Base-by-base conservation (phyloP, 257 asterid genomes). In the Gentiana straminea region DNA sequence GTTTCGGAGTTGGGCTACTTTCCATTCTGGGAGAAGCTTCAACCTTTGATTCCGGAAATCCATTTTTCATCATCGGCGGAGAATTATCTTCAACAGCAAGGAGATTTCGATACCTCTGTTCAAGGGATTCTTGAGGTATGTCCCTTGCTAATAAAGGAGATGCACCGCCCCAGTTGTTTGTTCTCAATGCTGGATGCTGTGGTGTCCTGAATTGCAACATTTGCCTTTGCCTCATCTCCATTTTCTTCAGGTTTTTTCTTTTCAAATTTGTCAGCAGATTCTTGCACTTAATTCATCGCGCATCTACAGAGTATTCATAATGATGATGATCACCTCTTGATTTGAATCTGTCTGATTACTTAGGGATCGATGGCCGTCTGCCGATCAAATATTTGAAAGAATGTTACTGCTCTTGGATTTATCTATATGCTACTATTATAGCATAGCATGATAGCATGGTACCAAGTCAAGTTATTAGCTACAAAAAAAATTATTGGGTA, bases 161-260 rank as follows among this genome's bases (percentile, higher is more conserved):
- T 0, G 89, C 75, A 3, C 95, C 95, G 15, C 95, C 95, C 95
- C 95, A 84, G 9, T 70, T 78, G 66, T 86, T 84, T 15, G 74
- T 76, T 43, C 91, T 83, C 2, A 52, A 44, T 9, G 77, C 68
- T 47, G 91, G 88, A 68, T 84, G 94, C 13, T 84, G 86, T 1
- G 95, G 95, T 4, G 95, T 79, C 65, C 94, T 74, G 51, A 86
- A 58, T 41, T 52, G 59, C 70, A 41, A 32, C 50, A 58, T 49
- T 9, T 51, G 44, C 10, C 57, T 41, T 51, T 33, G 58, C 55
- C 64, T 58, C 49, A 13, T 58, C 33, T 65, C 64, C 70, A 52
- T 58, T 44, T 1, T 65, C 38, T 33, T 24, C 24, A 0, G 24
- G 24, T 24, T 24, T 24, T 24, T 24, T 24, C 24, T 24, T 24